Conservation (phyloP, 495 filamentous ascomycete species). For the Podospora appendiculata region DNA sequence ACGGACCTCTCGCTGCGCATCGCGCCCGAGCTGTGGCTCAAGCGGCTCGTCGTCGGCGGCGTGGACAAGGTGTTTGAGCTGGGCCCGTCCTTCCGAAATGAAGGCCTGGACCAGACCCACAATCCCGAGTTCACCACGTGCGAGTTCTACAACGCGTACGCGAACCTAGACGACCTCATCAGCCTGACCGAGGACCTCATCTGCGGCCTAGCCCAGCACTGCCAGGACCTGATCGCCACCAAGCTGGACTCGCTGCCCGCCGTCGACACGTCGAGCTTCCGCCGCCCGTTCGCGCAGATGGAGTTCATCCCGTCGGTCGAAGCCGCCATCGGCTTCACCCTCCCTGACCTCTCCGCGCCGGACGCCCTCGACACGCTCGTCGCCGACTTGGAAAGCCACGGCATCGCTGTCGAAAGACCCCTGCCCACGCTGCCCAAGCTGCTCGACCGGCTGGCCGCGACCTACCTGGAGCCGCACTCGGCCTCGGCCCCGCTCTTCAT, state of each 20-base stretch:
- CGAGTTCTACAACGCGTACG: conserved; percentile 90
- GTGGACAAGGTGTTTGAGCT: conserved; percentile 90
- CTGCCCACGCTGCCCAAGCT: conserved; percentile 65
- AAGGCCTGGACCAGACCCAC: conserved; percentile 93
- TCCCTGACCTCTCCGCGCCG: conserved; percentile 59
- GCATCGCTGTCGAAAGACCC: conserved; percentile 43
- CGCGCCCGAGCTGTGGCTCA: conserved; percentile 91
- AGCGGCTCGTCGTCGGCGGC: conserved; percentile 91
- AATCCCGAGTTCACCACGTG: conserved; percentile 97
- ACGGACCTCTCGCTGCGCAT: conserved; percentile 67
- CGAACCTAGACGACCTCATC: conserved; percentile 70
- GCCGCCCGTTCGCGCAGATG: conserved; percentile 50
- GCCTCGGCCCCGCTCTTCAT: conserved; percentile 75
- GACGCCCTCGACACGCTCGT: conserved; percentile 50
- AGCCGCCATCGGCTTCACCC: conserved; percentile 46
- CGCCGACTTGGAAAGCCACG: conserved; percentile 41
- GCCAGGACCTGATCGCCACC: conserved; percentile 40
- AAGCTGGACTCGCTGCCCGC: conserved; percentile 40
- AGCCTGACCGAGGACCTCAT: conserved; percentile 62
- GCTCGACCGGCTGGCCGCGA: conserved; percentile 71
- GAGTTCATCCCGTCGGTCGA: conserved; percentile 81
- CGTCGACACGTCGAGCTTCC: conserved; percentile 36
- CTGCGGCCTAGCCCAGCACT: conserved; percentile 45
- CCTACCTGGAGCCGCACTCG: conserved; percentile 64
- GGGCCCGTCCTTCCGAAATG: conserved; percentile 87